Evolutionary conservation across 257 asterid species (phyloP).

Genomic region (Solanum chiquidenum): DNA sequence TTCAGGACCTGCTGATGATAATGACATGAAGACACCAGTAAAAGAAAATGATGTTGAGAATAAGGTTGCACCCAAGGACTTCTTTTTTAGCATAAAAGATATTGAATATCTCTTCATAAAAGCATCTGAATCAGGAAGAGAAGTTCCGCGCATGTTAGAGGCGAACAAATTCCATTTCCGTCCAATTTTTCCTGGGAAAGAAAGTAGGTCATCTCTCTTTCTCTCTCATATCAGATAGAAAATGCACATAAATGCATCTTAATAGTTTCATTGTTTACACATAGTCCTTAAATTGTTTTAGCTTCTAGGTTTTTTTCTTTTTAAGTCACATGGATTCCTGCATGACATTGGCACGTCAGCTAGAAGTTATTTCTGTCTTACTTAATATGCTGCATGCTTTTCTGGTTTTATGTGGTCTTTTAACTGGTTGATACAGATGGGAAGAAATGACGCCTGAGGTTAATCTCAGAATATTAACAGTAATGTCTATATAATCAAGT

Average conservation of each 20-base stretch:
- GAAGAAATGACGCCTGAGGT: not conserved
- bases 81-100: constrained; percentile 66
- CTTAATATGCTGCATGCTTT: not conserved
- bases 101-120: constrained; percentile 63
- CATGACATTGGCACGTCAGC: not conserved
- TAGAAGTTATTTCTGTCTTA: not conserved
- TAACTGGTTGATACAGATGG: not conserved
- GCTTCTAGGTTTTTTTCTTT: not conserved
- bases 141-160: constrained; percentile 96
- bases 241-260: not conserved
- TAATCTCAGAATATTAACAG: not conserved
- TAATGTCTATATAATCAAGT: not conserved
- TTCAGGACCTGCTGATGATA: constrained; percentile 30
- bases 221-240: not conserved
- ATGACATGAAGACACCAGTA: constrained; percentile 42
- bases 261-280: not conserved
- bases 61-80: constrained; percentile 63
- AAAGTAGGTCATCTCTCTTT: constrained; percentile 30
- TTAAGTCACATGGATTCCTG: not conserved
- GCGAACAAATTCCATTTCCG: constrained; percentile 93
- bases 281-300: not conserved
- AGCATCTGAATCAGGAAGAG: constrained; percentile 96
- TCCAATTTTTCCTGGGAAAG: constrained; percentile 62
- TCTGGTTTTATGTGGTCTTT: not conserved
- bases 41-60: constrained; percentile 46